Percentiles rank a stretch among this genome's conserved stretches.
phyloP scores from a whole-genome alignment of 1,139 yeast genomes.

The Candida neerlandica region DNA sequence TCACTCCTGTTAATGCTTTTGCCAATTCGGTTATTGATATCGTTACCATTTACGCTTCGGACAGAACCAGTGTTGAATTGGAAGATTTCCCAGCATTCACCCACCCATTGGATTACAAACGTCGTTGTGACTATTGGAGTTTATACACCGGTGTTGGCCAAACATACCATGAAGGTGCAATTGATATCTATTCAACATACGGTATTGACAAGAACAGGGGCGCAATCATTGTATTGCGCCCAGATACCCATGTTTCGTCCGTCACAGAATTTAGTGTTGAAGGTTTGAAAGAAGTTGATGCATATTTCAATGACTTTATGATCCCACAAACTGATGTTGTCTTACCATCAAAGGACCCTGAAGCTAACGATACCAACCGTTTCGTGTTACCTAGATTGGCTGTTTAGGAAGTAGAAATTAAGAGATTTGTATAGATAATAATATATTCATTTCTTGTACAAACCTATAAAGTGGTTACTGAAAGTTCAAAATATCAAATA shows the following conservation, averaged over 20 bases:
- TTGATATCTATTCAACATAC: conserved; percentile 21
- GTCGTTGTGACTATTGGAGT: conserved; percentile 34
- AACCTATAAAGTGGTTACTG: too few species aligned
- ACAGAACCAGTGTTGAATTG: conserved; percentile 23
- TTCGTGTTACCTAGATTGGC: conserved; percentile 17
- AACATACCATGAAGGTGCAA: conserved; percentile 13
- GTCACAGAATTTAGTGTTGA: conserved; percentile 19
- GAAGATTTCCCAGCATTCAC: conserved; percentile 30
- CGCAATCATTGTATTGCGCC: conserved; percentile 29
- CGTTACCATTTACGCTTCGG: conserved; percentile 24
- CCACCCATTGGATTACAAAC: conserved; percentile 26
- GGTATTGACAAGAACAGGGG: conserved; percentile 27
- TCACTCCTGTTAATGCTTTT: conserved; percentile 28
- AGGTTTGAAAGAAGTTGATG: conserved; percentile 22
- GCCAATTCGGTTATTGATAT: conserved; percentile 27
- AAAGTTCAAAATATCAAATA: too few species aligned
- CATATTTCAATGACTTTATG: conserved; percentile 24
- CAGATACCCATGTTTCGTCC: conserved; percentile 34
- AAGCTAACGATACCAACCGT: conserved; percentile 12
- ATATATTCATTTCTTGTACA: too few species aligned
- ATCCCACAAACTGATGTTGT: conserved; percentile 17
- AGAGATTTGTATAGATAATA: too few species aligned
- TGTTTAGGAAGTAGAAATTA: conserved; percentile 7
- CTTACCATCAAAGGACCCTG: conserved; percentile 8
- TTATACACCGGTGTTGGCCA: conserved; percentile 26